phyloP scores from a whole-genome alignment of 1,284 basidiomycete species.

The Cystobasidium slooffiae region DNA sequence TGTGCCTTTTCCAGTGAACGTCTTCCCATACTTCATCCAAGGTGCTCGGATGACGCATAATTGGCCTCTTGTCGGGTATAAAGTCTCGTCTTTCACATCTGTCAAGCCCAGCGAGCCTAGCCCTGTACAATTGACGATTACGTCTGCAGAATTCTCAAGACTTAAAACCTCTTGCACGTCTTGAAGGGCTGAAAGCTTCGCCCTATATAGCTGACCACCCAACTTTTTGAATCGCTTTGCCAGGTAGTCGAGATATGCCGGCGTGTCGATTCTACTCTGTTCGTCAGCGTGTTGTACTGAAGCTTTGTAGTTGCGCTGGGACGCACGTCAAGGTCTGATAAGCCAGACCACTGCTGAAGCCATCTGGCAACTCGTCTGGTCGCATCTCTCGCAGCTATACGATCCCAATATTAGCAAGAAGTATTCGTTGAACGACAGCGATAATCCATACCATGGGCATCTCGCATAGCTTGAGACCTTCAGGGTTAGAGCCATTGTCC shows the following conservation, averaged over 20 bases:
- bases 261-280: slow-evolving; percentile 69
- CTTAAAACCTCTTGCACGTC: slow-evolving; percentile 11
- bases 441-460: slow-evolving; percentile 29
- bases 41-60: slow-evolving; percentile 63
- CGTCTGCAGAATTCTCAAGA: neutral
- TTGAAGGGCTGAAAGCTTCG: slow-evolving; percentile 45
- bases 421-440: neutral
- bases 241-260: slow-evolving; percentile 71
- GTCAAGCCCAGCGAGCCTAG: slow-evolving; percentile 56
- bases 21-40: slow-evolving; percentile 67
- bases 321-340: slow-evolving; percentile 62
- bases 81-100: slow-evolving; percentile 61
- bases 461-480: slow-evolving; percentile 16
- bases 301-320: slow-evolving; percentile 61
- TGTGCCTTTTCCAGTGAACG: slow-evolving; percentile 61
- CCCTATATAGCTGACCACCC: slow-evolving; percentile 67
- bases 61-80: slow-evolving; percentile 65
- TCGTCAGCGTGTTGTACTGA: slow-evolving; percentile 63
- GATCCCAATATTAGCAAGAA: neutral
- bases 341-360: slow-evolving; percentile 44
- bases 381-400: slow-evolving; percentile 28
- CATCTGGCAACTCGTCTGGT: slow-evolving; percentile 37
- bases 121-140: slow-evolving; percentile 49
- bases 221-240: slow-evolving; percentile 65
- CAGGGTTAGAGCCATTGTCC: slow-evolving; percentile 35